phyloP scores from a whole-genome alignment of 73 alveolate genomes.

The Paraurostyla sp. region DNA sequence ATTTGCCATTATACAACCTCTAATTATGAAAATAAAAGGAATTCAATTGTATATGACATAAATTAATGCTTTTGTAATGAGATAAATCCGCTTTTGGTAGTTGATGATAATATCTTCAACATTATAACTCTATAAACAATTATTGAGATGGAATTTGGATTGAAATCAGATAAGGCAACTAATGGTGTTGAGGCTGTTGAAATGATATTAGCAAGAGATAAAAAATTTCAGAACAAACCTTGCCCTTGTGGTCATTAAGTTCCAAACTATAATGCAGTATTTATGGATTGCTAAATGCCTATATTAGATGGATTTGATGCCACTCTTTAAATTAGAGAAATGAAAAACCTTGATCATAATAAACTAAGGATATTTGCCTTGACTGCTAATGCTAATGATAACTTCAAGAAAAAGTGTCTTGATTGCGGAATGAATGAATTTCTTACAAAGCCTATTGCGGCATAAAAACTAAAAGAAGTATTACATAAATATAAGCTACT shows the following conservation, averaged over 20 bases:
- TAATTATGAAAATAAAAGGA: too few relatives aligned
- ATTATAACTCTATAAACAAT: neutral
- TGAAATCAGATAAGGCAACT: neutral
- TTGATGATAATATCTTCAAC: neutral
- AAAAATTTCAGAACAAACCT: neutral
- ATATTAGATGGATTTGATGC: conserved; percentile 28
- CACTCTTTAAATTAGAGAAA: neutral
- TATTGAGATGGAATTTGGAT: neutral
- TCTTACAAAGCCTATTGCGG: neutral
- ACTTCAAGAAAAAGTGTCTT: neutral
- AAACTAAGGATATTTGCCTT: neutral
- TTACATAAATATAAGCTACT: neutral
- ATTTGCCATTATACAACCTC: too few relatives aligned
- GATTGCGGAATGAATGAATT: conserved; percentile 15
- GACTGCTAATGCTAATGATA: neutral
- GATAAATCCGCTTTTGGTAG: neutral
- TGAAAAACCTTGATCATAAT: neutral
- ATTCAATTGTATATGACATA: too few relatives aligned
- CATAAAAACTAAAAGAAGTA: neutral
- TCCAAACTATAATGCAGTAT: neutral
- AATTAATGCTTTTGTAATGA: neutral
- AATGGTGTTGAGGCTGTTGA: neutral
- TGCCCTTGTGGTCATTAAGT: neutral
- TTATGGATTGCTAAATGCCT: neutral
- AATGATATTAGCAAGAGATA: neutral